Evolutionary conservation across 1,284 basidiomycete species (phyloP), one percentile per base, ranked within the genome.

Genomic region (Tylopilus sp.): DNA sequence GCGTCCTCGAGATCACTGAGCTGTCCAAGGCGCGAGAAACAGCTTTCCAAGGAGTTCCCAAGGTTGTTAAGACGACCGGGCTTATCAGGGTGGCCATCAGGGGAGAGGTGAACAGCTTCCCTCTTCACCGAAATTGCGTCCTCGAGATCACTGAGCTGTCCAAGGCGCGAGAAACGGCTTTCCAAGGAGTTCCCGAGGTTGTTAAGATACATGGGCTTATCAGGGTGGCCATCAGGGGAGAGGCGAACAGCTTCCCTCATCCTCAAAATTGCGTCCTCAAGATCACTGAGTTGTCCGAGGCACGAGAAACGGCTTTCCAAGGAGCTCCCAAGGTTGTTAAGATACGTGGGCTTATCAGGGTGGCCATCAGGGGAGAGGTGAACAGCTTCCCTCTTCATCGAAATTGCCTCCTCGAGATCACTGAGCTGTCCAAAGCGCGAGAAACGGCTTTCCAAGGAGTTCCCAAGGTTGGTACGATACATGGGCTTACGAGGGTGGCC

Each of bases 201-300:
- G n/a, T 34, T 4, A n/a, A 34, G n/a, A 17, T n/a, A n/a, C 7
- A 1, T 34, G 4, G 52, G 46, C 34, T 20, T 41, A 4, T 24
- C 3, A 6, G 38, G 29, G 21, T 44, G 53, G 7, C 28, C 29
- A 10, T 55, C 26, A 8, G 46, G 52, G 12, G 33, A 41, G 11
- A 43, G 46, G 2, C 30, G 9, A 2, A 43, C 24, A 28, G 52
- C 52, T 10, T 39, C 17, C 18, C 4, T 26, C 9, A 29, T 17
- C 11, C 10, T 54, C 3, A 21, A 38, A 21, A 53, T 54, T 6
- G 51, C 51, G 17, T 42, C 20, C n/a, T 54, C 52, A 4, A 53
- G 34, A 17, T 53, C 52, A 15, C 4, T n/a, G 2, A n/a, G 26
- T 8, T 26, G 26, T 4, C 35, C 28, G 2, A 38, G 2, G 24